Evolutionary conservation across 208 protist species (phyloP).

Genomic region (Leishmania tarentolae): DNA sequence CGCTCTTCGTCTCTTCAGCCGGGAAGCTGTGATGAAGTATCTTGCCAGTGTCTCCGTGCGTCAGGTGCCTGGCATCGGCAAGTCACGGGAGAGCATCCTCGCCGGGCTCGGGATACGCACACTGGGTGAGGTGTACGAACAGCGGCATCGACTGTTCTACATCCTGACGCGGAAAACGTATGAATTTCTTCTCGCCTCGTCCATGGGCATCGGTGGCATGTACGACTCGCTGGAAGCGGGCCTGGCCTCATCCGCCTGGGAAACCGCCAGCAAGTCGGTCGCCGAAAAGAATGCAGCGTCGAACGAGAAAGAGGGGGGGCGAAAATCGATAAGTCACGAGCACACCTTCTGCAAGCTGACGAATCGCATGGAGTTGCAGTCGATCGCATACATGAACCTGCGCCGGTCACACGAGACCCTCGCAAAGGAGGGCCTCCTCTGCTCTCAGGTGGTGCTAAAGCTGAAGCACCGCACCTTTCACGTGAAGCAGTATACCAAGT

Average conservation of each 20-base stretch:
- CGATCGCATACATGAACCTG: slow-evolving; percentile 49
- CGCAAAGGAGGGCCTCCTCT: slow-evolving; percentile 40
- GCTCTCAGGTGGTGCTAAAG: slow-evolving; percentile 72
- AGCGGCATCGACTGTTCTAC: slow-evolving; percentile 52
- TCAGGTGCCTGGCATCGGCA: slow-evolving; percentile 68
- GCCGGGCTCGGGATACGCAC: slow-evolving; percentile 50
- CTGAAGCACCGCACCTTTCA: slow-evolving; percentile 72
- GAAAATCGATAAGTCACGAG: slow-evolving; percentile 83
- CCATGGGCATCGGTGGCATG: slow-evolving; percentile 55
- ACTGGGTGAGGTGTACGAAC: slow-evolving; percentile 58
- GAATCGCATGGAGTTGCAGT: slow-evolving; percentile 44
- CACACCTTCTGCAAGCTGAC: slow-evolving; percentile 59
- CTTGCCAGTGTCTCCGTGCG: slow-evolving; percentile 45
- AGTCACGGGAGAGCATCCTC: slow-evolving; percentile 51
- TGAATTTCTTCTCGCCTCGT: slow-evolving; percentile 51
- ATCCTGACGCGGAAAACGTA: slow-evolving; percentile 73
- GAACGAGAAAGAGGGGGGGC: slow-evolving; percentile 14
- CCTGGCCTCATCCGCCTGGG: not conserved
- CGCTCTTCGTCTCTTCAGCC: slow-evolving; percentile 43
- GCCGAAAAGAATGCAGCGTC: not conserved
- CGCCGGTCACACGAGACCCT: slow-evolving; percentile 33
- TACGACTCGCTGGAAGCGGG: slow-evolving; percentile 32
- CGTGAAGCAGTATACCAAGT: slow-evolving; percentile 70
- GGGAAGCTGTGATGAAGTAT: slow-evolving; percentile 59
- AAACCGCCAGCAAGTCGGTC: not conserved